Percentiles rank a stretch among this genome's conserved stretches.
Conservation (phyloP, 257 asterid species). For the Jacaranda copaia region DNA sequence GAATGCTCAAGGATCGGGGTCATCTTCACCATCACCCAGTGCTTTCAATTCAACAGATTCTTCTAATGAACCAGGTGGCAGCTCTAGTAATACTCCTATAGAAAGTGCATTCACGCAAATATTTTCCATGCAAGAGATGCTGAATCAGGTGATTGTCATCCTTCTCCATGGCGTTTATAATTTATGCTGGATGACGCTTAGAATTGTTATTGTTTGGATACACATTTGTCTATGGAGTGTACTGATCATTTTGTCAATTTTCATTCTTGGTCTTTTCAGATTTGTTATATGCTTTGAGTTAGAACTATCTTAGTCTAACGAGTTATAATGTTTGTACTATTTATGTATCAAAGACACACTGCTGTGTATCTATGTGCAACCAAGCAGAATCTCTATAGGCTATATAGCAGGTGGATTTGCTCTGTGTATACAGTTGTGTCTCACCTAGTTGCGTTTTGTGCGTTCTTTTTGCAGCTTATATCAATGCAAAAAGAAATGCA, state of each 20-base stretch:
- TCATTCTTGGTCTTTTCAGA: neutral
- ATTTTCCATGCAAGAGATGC: slow-evolving; percentile 66
- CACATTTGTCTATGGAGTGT: neutral
- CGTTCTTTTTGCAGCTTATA: slow-evolving; percentile 46
- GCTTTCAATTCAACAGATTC: slow-evolving; percentile 58
- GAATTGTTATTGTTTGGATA: neutral
- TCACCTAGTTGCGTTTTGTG: slow-evolving; percentile 1
- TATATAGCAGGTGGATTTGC: slow-evolving; percentile 5
- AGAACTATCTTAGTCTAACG: neutral
- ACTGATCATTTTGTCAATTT: neutral
- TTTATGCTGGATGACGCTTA: neutral
- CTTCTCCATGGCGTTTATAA: neutral
- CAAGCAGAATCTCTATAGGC: neutral
- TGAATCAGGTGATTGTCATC: slow-evolving; percentile 67
- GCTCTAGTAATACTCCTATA: slow-evolving; percentile 48
- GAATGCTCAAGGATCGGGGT: slow-evolving; percentile 57
- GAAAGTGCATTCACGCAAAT: slow-evolving; percentile 55
- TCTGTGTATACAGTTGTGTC: slow-evolving; percentile 1
- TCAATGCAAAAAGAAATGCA: slow-evolving; percentile 55
- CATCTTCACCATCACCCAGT: slow-evolving; percentile 52
- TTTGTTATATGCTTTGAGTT: neutral
- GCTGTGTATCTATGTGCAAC: neutral
- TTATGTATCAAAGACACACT: too few species aligned
- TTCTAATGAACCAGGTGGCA: slow-evolving; percentile 52
- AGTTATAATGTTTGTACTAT: neutral